These are phyloP conservation scores for Avena sativa DNA, from an alignment of 176 grass and related monocot genomes.

Conservation along the genomic window DNA sequence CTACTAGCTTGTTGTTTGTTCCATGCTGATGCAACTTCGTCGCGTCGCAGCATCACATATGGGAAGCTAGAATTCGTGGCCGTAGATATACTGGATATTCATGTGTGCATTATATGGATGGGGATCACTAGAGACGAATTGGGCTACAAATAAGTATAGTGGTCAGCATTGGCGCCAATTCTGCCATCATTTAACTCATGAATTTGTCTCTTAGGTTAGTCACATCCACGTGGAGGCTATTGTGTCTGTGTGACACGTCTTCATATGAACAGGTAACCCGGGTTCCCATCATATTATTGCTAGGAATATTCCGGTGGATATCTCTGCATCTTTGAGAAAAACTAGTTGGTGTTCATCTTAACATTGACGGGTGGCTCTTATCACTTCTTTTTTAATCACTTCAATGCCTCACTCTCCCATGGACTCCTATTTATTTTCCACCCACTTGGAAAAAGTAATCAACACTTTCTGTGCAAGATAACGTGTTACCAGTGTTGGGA, in stretches of 20 bases:
- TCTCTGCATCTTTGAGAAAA: conserved; percentile 6
- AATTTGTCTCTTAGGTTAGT: not conserved
- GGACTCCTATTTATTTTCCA: not conserved
- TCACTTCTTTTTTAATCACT: not conserved
- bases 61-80: not conserved
- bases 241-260: not conserved
- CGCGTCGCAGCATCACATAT: not conserved
- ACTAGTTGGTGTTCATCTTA: not conserved
- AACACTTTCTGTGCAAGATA: not conserved
- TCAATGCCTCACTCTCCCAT: not conserved
- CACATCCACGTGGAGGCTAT: not conserved
- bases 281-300: not conserved
- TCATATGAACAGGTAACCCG: not conserved
- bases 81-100: no score
- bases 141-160: no score
- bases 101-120: no score
- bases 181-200: not conserved
- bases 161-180: no score
- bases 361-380: not conserved
- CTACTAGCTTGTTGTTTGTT: not conserved
- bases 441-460: not conserved
- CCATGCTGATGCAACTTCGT: not conserved
- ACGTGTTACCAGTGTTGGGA: not conserved
- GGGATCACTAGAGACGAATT: no score
- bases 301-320: conserved; percentile 44